Evolutionary conservation across 805 yeast genomes (phyloP), one percentile per base, ranked within the genome.

Genomic region (Pichia californica): DNA sequence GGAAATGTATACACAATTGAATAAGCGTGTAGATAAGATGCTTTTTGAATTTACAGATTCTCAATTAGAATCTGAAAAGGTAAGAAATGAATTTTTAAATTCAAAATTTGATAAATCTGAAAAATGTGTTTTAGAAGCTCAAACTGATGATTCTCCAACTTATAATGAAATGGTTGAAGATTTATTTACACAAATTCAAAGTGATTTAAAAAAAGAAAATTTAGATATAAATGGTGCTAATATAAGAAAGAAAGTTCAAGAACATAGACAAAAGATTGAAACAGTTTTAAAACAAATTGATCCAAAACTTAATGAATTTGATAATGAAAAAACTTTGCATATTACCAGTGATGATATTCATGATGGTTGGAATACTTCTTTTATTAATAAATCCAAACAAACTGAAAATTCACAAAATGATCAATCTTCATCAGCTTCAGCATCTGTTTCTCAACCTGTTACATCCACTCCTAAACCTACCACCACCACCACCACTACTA

Each of bases 121-220:
- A 52, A 80, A 71, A 55, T 79, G 83, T 45, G 44, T 41, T 1
- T 31, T 63, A 9, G 68, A 63, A 7, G 67, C 63, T 9, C 41
- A 52, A n/a, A 38, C 41, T 9, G 47, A 44, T 31, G 69, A 68
- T 21, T 62, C 73, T 3, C 76, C 88, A 19, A 75, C 88, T 2
- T 89, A 86, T 58, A 84, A 83, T 58, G 97, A 88, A 56, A 89
- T 91, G 97, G 79, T 91, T 39, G 95, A 85, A 60, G 95, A 88
- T 60, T 71, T 94, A 54, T 75, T 91, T 53, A 74, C 74, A n/a
- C 96, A 88, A 59, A 69, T 89, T 50, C 75, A 71, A 37, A 74
- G 71, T 15, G 93, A 87, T 54, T 61, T 76, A 18, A 62, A 62
- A 40, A 72, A 70, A 48, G 75, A 64, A 32, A 67, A 68, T 23